Evolutionary conservation across 2,329 filamentous ascomycete genomes (phyloP).

Genomic region (Metarhizium anisopliae): DNA sequence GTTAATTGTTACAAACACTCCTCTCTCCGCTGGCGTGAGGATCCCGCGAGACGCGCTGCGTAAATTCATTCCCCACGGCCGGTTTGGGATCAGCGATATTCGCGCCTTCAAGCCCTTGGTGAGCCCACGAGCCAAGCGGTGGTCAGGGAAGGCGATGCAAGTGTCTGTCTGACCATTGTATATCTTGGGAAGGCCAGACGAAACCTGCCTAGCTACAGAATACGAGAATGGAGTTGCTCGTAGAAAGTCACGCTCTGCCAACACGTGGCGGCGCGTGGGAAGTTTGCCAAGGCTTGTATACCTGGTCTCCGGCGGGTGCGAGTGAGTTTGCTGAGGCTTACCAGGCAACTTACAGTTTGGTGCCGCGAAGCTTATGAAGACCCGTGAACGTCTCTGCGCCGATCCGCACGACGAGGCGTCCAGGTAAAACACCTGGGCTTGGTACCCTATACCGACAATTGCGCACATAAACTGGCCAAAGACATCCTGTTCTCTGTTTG

Average conservation of each 20-base stretch:
- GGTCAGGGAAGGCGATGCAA: slow-evolving; percentile 60
- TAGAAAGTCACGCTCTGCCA: slow-evolving; percentile 38
- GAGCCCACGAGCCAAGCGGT: slow-evolving; percentile 41
- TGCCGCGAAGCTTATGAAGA: slow-evolving; percentile 65
- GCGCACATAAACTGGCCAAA: slow-evolving; percentile 66
- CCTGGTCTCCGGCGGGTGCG: slow-evolving; percentile 34
- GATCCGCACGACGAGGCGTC: slow-evolving; percentile 64
- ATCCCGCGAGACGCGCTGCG: slow-evolving; percentile 32
- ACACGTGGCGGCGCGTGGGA: slow-evolving; percentile 50
- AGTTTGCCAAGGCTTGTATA: slow-evolving; percentile 42
- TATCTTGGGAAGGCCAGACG: slow-evolving; percentile 52
- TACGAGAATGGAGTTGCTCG: slow-evolving; percentile 50
- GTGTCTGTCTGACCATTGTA: slow-evolving; percentile 51
- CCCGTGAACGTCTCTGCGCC: slow-evolving; percentile 53
- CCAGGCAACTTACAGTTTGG: slow-evolving; percentile 51
- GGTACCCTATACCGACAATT: slow-evolving; percentile 69
- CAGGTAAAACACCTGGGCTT: slow-evolving; percentile 56
- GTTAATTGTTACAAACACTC: slow-evolving; percentile 20
- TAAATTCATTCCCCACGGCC: slow-evolving; percentile 47
- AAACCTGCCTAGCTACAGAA: slow-evolving; percentile 43
- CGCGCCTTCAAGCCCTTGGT: slow-evolving; percentile 32
- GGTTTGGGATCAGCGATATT: slow-evolving; percentile 49
- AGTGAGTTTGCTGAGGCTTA: slow-evolving; percentile 53
- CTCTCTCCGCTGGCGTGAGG: slow-evolving; percentile 29
- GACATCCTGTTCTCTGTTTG: slow-evolving; percentile 48